A percentile compares a stretch with the other conserved stretches of the same genome.
phyloP scores from a whole-genome alignment of 805 yeast genomes.

The Cyberlindnera nakhonratchasimensis region DNA sequence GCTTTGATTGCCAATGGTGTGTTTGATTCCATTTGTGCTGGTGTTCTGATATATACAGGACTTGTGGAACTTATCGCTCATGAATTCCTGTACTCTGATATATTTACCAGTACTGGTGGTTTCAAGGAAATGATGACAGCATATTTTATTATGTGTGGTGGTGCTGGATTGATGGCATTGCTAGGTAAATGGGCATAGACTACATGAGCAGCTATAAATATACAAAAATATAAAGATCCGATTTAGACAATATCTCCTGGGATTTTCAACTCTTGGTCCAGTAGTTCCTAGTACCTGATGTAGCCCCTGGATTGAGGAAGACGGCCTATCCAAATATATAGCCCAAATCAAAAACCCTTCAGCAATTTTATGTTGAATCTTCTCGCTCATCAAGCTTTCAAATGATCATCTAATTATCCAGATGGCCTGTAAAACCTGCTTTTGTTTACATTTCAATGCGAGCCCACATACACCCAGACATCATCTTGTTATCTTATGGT shows the following conservation, averaged over 20 bases:
- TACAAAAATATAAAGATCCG: no score
- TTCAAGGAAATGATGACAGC: constrained; percentile 50
- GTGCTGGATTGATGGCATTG: constrained; percentile 77
- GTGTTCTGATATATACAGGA: constrained; percentile 74
- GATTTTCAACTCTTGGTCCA: no score
- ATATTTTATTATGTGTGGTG: constrained; percentile 50
- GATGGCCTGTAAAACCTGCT: no score
- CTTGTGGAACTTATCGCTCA: constrained; percentile 77
- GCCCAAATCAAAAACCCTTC: neutral
- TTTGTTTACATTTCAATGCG: no score
- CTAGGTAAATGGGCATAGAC: constrained; percentile 68
- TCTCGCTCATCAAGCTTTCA: no score
- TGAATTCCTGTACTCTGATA: constrained; percentile 61
- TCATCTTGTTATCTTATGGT: no score
- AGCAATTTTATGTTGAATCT: neutral
- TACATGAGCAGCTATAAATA: no score
- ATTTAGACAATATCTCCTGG: no score
- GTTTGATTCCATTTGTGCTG: constrained; percentile 74
- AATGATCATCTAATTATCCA: no score
- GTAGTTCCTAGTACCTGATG: neutral
- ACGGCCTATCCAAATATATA: neutral
- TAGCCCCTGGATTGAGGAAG: neutral
- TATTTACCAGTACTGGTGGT: constrained; percentile 58
- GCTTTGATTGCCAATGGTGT: constrained; percentile 67
- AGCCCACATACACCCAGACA: no score